These are phyloP conservation scores for Rickenella mellea DNA, from an alignment of 768 basidiomycete species.

Conservation along the genomic window DNA sequence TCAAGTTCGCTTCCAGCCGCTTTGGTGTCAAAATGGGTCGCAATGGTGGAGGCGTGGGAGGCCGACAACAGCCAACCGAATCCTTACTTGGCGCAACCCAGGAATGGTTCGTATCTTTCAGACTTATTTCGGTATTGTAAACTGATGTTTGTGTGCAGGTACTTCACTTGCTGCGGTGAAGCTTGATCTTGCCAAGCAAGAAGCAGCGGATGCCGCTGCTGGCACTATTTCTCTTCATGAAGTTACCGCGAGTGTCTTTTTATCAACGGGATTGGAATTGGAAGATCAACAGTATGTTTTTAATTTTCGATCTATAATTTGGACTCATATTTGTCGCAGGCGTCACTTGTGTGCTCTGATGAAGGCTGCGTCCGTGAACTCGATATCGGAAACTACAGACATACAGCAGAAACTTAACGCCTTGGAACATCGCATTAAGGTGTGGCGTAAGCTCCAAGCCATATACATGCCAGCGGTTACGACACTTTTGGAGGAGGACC, in stretches of 20 bases:
- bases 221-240: conserved; percentile 7
- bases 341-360: too few species aligned
- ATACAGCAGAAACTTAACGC: conserved; percentile 5
- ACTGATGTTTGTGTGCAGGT: conserved; percentile 1
- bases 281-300: conserved; percentile 19
- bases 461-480: conserved; percentile 9
- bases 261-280: conserved; percentile 12
- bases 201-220: background rate
- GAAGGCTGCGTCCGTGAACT: too few species aligned
- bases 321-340: too few species aligned
- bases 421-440: conserved; percentile 1
- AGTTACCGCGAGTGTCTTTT: conserved; percentile 8
- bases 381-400: background rate
- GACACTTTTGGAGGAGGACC: background rate
- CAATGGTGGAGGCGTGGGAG: background rate
- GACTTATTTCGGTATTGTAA: background rate
- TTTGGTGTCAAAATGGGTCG: background rate
- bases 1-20: background rate
- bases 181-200: conserved; percentile 6
- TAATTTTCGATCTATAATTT: too few species aligned
- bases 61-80: conserved; percentile 6
- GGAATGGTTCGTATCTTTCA: conserved; percentile 4
- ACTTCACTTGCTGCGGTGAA: conserved; percentile 6
- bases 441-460: conserved; percentile 7
- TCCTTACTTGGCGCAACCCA: conserved; percentile 8